These are phyloP conservation scores for Trichaptum fuscoviolaceum DNA, from an alignment of 768 basidiomycete species.

Conservation along the genomic window DNA sequence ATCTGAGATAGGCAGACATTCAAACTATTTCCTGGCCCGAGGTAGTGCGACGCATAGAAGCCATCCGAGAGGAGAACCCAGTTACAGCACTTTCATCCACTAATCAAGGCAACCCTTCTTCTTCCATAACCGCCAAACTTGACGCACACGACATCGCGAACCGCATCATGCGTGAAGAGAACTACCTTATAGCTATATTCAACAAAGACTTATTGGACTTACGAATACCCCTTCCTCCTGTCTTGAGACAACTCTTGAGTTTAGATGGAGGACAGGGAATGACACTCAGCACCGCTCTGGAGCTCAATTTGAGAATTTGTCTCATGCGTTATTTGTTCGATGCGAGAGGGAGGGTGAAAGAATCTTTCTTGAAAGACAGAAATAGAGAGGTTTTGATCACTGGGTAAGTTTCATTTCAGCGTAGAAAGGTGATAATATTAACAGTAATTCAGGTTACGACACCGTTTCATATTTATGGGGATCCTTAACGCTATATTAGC, in stretches of 20 bases:
- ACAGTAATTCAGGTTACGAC: conserved; percentile 49
- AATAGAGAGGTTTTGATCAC: conserved; percentile 75
- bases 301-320: conserved; percentile 97
- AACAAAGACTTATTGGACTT: conserved; percentile 95
- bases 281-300: conserved; percentile 82
- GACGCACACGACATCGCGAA: conserved; percentile 99
- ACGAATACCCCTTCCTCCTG: conserved; percentile 67
- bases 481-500: conserved; percentile 92
- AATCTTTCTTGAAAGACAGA: conserved; percentile 84
- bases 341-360: conserved; percentile 80
- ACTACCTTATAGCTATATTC: conserved; percentile 96
- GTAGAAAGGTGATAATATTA: background rate
- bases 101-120: conserved; percentile 41
- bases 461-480: conserved; percentile 96
- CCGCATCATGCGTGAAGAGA: conserved; percentile 96
- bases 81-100: conserved; percentile 79
- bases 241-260: conserved; percentile 46
- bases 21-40: conserved; percentile 97
- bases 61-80: conserved; percentile 91
- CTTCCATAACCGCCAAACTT: conserved; percentile 75
- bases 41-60: conserved; percentile 83
- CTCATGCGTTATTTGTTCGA: conserved; percentile 96
- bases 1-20: conserved; percentile 72
- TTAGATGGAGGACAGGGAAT: conserved; percentile 63
- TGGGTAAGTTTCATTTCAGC: conserved; percentile 48